phyloP scores from a whole-genome alignment of 177 flowering plant genomes.

The Telopea speciosissima region DNA sequence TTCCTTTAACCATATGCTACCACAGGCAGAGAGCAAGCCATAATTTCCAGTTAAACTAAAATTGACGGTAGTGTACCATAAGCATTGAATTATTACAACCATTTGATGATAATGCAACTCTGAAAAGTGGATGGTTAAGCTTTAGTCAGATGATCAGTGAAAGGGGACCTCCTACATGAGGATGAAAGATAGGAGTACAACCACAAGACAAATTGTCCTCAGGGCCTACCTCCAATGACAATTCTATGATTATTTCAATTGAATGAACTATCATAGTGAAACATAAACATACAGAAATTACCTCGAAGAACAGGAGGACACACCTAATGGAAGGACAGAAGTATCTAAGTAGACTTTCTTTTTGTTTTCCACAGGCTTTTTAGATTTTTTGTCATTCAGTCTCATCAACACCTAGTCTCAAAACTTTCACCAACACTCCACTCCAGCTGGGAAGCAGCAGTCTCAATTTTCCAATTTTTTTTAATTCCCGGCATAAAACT shows the following conservation, averaged over 20 bases:
- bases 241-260: too few relatives aligned
- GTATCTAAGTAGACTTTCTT: not conserved
- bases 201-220: too few relatives aligned
- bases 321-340: not conserved
- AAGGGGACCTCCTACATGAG: not conserved
- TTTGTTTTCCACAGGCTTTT: not conserved
- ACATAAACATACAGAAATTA: not conserved
- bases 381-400: not conserved
- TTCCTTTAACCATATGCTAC: not conserved
- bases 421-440: not conserved
- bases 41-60: not conserved
- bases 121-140: not conserved
- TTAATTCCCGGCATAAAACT: too few relatives aligned
- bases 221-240: too few relatives aligned
- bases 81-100: not conserved
- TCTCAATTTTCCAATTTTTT: too few relatives aligned
- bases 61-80: not conserved
- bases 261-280: not conserved
- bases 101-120: not conserved
- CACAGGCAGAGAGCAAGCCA: not conserved
- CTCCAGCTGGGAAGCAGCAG: not conserved
- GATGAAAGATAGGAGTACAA: too few relatives aligned
- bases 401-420: not conserved
- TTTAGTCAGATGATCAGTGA: not conserved
- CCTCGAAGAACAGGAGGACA: not conserved